phyloP scores from a whole-genome alignment of 257 asterid genomes.

The Marsdenia floribunda region DNA sequence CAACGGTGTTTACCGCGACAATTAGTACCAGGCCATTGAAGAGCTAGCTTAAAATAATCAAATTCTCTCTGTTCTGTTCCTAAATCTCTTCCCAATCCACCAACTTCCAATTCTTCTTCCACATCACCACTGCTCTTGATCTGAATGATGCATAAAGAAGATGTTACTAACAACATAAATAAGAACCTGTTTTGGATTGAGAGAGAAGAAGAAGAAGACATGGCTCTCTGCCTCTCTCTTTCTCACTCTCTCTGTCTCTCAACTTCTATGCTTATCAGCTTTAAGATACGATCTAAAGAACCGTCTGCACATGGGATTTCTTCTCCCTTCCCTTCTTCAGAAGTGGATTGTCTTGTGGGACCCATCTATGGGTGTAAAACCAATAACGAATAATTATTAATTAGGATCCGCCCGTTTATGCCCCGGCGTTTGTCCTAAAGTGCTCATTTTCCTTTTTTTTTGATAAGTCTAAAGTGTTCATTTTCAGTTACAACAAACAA shows the following conservation, averaged over 20 bases:
- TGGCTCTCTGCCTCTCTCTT: slow-evolving; percentile 14
- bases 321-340: too few relatives aligned
- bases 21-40: slow-evolving; percentile 78
- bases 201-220: slow-evolving; percentile 37
- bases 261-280: background rate
- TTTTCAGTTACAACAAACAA: too few relatives aligned
- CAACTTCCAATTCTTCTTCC: slow-evolving; percentile 21
- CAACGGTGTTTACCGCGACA: slow-evolving; percentile 57
- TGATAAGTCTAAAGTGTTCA: too few relatives aligned
- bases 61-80: slow-evolving; percentile 51
- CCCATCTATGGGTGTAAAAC: too few relatives aligned
- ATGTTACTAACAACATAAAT: slow-evolving; percentile 31
- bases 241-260: background rate
- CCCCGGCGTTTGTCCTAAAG: too few relatives aligned
- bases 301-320: background rate
- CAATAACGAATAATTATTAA: too few relatives aligned
- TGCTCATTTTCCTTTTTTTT: too few relatives aligned
- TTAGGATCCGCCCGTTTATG: too few relatives aligned
- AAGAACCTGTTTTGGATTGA: slow-evolving; percentile 21
- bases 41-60: slow-evolving; percentile 71
- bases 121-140: slow-evolving; percentile 28
- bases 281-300: background rate
- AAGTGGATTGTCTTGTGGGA: too few relatives aligned
- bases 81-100: slow-evolving; percentile 16
- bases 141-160: slow-evolving; percentile 25